These are phyloP conservation scores for Chenopodium quinoa DNA, from an alignment of 148 eudicot species.

Conservation along the genomic window DNA sequence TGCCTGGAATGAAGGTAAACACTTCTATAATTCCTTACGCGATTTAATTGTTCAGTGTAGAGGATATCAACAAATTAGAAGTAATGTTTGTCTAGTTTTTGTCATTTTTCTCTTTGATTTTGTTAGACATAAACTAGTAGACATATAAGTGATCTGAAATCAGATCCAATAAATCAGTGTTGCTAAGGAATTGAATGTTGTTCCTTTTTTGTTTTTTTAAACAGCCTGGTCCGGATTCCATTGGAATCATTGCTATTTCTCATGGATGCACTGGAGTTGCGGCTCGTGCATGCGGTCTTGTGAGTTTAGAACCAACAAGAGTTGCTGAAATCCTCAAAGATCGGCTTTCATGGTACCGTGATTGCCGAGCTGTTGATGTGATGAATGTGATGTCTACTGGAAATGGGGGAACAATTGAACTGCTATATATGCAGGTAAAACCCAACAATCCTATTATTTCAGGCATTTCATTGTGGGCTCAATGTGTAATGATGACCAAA, in stretches of 20 bases:
- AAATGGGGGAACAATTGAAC: conserved; percentile 45
- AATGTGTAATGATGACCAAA: background rate
- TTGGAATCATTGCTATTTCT: conserved; percentile 53
- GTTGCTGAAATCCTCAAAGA: conserved; percentile 53
- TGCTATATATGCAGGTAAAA: conserved; percentile 41
- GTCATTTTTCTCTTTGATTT: background rate
- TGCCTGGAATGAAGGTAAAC: conserved; percentile 58
- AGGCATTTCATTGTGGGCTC: background rate
- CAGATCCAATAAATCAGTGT: background rate
- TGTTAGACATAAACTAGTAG: background rate
- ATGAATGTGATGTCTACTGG: conserved; percentile 40
- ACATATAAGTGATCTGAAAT: too few relatives aligned
- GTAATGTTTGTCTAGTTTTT: background rate
- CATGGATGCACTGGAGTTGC: conserved; percentile 55
- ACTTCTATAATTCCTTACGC: background rate
- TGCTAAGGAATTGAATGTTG: background rate
- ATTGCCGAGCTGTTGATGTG: conserved; percentile 48
- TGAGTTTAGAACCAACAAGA: conserved; percentile 48
- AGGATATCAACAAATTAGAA: background rate
- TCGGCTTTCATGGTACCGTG: conserved; percentile 48
- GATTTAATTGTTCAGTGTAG: background rate
- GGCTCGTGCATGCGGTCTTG: conserved; percentile 63
- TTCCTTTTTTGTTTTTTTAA: background rate
- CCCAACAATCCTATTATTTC: background rate
- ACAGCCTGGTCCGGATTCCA: conserved; percentile 59